Base-by-base conservation (phyloP, 257 asterid species). In the Petunia secreta region DNA sequence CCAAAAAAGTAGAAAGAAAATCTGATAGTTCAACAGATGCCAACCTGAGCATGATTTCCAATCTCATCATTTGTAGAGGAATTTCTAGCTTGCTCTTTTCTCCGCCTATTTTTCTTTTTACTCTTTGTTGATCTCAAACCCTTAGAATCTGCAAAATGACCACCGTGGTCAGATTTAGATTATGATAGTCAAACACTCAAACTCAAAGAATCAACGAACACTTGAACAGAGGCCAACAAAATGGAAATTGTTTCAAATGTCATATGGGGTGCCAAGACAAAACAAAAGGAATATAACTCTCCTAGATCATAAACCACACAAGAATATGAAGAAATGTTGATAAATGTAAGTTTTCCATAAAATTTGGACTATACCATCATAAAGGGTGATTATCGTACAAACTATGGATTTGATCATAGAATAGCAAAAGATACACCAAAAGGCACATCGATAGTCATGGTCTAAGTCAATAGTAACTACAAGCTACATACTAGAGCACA, bases 21-120 rank as follows among this genome's bases (percentile, higher is more conserved):
- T 41, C 5, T 10, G 73, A 55, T 75, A 62, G 78, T n/a, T 46
- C 69, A 75, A 64, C 52, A 36, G 25, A 66, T 81, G 80, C 89
- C 75, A 80, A 91, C 97, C 95, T 90, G 85, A 87, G 87, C 84
- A 87, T 78, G 75, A 66, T 87, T 85, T 63, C 82, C 85, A 73
- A 87, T 89, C 81, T 87, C 85, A 85, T 83, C 79, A 44, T 85
- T 88, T 53, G 87, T 77, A 63, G 85, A 75, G 83, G 89, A 79
- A 87, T 81, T 87, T 87, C 88, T 92, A 62, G 89, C 91, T 79
- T 89, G 90, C 75, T 93, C 99, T 88, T 93, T 95, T 90, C 89
- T 90, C 91, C 83, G 90, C 36, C 98, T 97, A 39, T 89, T 95
- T 83, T 95, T 93, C 93, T 90, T 93, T 87, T 92, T 95, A 85